Percentiles rank a stretch among this genome's conserved stretches.
These are phyloP conservation scores for Neoboletus subvelutipes DNA, from an alignment of 768 basidiomycete genomes.

Conservation along the genomic window DNA sequence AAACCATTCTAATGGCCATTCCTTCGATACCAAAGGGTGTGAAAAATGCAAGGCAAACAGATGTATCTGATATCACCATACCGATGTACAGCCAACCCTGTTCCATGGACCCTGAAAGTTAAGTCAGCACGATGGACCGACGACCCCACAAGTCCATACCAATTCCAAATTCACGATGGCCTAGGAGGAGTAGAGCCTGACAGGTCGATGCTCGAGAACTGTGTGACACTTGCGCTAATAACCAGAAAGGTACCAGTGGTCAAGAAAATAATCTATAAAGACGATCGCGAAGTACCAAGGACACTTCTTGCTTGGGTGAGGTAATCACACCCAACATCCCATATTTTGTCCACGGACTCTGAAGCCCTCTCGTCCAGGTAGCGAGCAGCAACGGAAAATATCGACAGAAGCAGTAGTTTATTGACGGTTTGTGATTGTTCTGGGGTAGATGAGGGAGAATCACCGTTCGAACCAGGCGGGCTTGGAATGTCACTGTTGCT, in stretches of 20 bases:
- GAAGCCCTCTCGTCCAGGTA: constrained; percentile 53
- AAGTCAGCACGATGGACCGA: constrained; percentile 10
- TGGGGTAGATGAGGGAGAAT: constrained; percentile 22
- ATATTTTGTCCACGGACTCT: constrained; percentile 56
- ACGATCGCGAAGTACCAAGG: constrained; percentile 48
- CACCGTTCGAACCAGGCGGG: constrained; percentile 22
- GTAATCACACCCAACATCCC: constrained; percentile 68
- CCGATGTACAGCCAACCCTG: constrained; percentile 86
- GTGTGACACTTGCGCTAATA: constrained; percentile 60
- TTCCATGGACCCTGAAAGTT: constrained; percentile 57
- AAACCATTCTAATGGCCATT: constrained; percentile 75
- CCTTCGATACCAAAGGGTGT: constrained; percentile 35
- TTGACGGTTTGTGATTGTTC: constrained; percentile 65
- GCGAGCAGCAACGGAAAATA: constrained; percentile 80
- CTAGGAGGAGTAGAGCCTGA: constrained; percentile 76
- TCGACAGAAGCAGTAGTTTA: constrained; percentile 69
- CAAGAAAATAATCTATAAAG: background rate
- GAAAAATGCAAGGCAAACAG: background rate
- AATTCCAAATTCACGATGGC: constrained; percentile 84
- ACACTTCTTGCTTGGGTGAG: constrained; percentile 60
- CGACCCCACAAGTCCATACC: constrained; percentile 41
- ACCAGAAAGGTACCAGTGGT: constrained; percentile 8
- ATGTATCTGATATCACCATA: constrained; percentile 23
- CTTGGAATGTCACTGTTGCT: constrained; percentile 37
- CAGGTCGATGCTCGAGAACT: constrained; percentile 72